Base-by-base conservation (phyloP, 2,329 filamentous ascomycete species). In the Daldinia sp. region DNA sequence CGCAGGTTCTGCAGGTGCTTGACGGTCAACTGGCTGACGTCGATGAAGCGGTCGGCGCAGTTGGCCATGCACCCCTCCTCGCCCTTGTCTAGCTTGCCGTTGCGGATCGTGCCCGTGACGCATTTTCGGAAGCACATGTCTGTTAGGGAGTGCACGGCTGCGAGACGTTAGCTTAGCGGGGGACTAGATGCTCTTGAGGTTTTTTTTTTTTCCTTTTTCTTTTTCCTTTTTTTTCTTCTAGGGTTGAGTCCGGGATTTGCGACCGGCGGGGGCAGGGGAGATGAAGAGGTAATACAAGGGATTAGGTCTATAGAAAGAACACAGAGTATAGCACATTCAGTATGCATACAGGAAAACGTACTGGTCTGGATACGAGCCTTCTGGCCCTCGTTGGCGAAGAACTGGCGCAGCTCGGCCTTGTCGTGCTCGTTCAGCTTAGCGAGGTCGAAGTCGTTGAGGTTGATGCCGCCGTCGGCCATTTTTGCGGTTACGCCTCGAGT, bases 91-190 rank as follows among this genome's bases (percentile, higher is more conserved):
- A 99, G 82, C 72, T 87, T 86, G 25, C 87, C 86, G 64, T 83
- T 85, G 70, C 89, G 88, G 76, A 97, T 90, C 60, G 83, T 84
- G 55, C 87, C 83, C 7, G 91, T 90, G 64, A 97, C 83, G 83
- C 95, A 99, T 82, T 97, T 98, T 76, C 89, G 93, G 89, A 94
- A 99, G 86, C 95, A 99, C 63, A 91, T 86, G 72, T 95, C 90
- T 41, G 83, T 86, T 54, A 87, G 73, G 66, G 75, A 78, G 73
- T 87, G 84, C 10, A 84, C 83, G 74, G 82, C 84, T 87, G 58
- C 29, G 63, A 29, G 30, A 29, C 52, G 34, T 54, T 51, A 59
- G 58, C 62, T 51, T 30, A 34, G n/a, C n/a, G n/a, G n/a, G n/a
- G n/a, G n/a, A n/a, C n/a, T n/a, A n/a, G n/a, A n/a, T 39, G 35